Conservation (phyloP, 306 rosid genomes). For the Spatholobus suberectus region DNA sequence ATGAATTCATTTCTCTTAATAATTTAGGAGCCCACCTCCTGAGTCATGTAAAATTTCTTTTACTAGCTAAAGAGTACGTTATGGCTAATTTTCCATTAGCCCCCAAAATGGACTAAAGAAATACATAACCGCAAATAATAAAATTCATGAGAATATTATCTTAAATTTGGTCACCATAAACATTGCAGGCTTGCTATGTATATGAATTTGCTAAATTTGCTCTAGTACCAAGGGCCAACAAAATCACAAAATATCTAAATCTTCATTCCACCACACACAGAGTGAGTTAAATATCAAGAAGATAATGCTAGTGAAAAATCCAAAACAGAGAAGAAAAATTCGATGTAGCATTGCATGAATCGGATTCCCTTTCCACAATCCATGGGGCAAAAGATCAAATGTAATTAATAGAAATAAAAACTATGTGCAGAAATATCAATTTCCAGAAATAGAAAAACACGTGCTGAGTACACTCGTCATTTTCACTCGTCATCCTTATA, state of each 20-base stretch:
- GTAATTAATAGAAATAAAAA: slow-evolving; percentile 19
- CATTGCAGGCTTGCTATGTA: slow-evolving; percentile 53
- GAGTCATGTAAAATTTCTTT: not conserved
- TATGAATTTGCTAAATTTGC: slow-evolving; percentile 8
- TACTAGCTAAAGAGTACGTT: not conserved
- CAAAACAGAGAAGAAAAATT: not conserved
- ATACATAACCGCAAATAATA: not conserved
- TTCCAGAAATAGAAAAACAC: no score
- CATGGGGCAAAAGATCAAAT: slow-evolving; percentile 26
- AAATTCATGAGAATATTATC: not conserved
- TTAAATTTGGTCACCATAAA: not conserved
- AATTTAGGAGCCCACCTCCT: not conserved
- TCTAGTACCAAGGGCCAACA: slow-evolving; percentile 9
- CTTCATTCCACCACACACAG: not conserved
- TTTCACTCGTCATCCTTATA: no score
- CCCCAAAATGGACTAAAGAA: not conserved
- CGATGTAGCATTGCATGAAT: no score
- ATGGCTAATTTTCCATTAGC: not conserved
- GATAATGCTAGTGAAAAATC: not conserved
- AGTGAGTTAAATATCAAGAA: not conserved
- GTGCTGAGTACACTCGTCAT: no score
- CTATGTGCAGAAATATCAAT: no score
- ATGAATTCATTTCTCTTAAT: not conserved
- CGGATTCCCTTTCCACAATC: slow-evolving; percentile 22
- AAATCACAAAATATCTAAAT: slow-evolving; percentile 10